A percentile compares a stretch with the other conserved stretches of the same genome.
These are phyloP conservation scores for Noccaea caerulescens DNA, from an alignment of 345 rosid genomes.

Conservation along the genomic window DNA sequence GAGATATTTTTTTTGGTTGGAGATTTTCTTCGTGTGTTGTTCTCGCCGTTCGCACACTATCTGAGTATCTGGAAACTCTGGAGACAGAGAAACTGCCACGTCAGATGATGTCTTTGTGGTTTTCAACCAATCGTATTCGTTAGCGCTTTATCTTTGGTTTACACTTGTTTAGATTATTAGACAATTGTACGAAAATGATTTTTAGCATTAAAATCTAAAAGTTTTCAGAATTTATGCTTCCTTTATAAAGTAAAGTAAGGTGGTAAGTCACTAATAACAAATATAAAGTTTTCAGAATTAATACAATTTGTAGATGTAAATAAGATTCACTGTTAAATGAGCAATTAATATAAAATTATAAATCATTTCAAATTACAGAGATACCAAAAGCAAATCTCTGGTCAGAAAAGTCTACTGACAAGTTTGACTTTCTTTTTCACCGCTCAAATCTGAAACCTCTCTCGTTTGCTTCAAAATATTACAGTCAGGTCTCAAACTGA, in stretches of 20 bases:
- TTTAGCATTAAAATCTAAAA: too few relatives aligned
- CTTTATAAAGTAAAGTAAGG: too few relatives aligned
- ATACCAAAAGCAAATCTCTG: conserved; percentile 17
- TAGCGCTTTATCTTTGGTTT: conserved; percentile 37
- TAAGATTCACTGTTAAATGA: not conserved
- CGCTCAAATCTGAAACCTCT: not conserved
- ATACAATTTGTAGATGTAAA: not conserved
- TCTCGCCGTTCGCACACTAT: conserved; percentile 32
- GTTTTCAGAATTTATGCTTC: too few relatives aligned
- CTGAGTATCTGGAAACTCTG: conserved; percentile 28
- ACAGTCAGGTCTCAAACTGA: conserved; percentile 24
- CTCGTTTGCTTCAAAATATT: conserved; percentile 23
- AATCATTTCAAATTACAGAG: conserved; percentile 14
- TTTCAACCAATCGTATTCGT: conserved; percentile 41
- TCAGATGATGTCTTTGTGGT: conserved; percentile 31
- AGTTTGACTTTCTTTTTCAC: conserved; percentile 17
- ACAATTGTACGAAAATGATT: too few relatives aligned
- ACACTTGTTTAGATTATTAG: not conserved
- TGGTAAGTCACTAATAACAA: too few relatives aligned
- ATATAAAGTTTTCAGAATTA: too few relatives aligned
- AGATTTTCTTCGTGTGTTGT: conserved; percentile 32
- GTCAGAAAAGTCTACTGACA: conserved; percentile 14
- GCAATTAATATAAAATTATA: not conserved
- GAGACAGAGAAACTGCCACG: conserved; percentile 47
- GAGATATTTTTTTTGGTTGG: not conserved